phyloP scores from a whole-genome alignment of 345 rosid genomes.

The Eucalyptus sideroxylon region DNA sequence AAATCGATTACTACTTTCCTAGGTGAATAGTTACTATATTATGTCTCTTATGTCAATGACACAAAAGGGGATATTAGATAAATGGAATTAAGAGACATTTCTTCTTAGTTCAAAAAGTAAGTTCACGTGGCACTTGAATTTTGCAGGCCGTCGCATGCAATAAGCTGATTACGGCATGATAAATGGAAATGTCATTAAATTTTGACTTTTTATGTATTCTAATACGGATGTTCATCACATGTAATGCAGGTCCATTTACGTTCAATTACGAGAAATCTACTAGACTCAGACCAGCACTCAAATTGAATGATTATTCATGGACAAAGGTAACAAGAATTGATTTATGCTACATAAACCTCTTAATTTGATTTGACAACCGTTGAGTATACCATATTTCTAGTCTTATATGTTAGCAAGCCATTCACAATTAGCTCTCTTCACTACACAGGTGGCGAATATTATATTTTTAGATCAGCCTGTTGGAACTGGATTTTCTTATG shows the following conservation, averaged over 20 bases:
- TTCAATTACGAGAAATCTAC: constrained; percentile 4
- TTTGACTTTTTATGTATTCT: not conserved
- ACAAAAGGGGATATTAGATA: too few relatives aligned
- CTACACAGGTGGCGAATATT: constrained; percentile 10
- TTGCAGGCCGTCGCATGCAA: not conserved
- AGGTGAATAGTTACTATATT: not conserved
- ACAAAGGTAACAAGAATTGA: constrained; percentile 1
- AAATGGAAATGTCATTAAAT: not conserved
- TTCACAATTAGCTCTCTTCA: not conserved
- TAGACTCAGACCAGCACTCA: not conserved
- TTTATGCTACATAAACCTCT: not conserved
- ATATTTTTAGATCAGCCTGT: constrained; percentile 22
- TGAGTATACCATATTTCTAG: not conserved
- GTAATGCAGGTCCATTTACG: constrained; percentile 8
- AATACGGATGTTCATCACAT: not conserved
- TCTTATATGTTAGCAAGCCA: not conserved
- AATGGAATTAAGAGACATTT: not conserved
- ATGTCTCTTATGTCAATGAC: too few relatives aligned
- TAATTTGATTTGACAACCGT: not conserved
- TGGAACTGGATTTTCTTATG: constrained; percentile 30
- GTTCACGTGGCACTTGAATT: not conserved
- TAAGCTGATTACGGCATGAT: not conserved
- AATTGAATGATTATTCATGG: constrained; percentile 12
- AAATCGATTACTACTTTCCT: not conserved
- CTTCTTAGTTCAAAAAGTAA: accelerated